Conservation (phyloP, 1,284 basidiomycete genomes). For the Ganoderma boninense region DNA sequence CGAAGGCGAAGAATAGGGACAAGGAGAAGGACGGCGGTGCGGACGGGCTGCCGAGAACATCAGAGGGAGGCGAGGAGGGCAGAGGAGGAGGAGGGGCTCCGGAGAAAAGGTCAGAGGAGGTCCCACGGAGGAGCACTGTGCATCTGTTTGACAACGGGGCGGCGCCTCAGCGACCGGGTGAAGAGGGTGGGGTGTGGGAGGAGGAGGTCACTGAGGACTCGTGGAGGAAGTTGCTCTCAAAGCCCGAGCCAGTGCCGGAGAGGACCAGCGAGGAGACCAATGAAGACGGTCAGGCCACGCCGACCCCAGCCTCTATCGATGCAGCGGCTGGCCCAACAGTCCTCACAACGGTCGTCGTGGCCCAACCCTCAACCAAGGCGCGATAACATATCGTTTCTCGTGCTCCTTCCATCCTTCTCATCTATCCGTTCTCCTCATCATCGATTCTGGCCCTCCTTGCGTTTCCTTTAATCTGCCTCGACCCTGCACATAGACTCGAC, state of each 20-base stretch:
- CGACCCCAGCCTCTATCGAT: not conserved
- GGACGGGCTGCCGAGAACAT: not conserved
- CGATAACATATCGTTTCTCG: not conserved
- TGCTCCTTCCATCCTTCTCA: not conserved
- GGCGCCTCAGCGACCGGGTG: not conserved
- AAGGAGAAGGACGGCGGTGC: not conserved
- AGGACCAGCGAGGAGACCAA: not conserved
- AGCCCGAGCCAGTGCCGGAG: constrained; percentile 2
- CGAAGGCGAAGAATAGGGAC: not conserved
- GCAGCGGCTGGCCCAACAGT: not conserved
- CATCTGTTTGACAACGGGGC: constrained; percentile 19
- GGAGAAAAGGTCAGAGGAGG: constrained; percentile 4
- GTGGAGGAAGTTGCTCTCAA: constrained; percentile 29
- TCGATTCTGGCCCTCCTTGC: not conserved
- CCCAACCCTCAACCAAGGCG: not conserved
- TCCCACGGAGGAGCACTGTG: not conserved
- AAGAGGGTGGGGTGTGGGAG: constrained; percentile 33
- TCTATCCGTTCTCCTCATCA: not conserved
- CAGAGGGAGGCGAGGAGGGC: not conserved
- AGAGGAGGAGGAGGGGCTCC: not conserved
- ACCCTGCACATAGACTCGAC: not conserved
- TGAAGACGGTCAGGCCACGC: not conserved
- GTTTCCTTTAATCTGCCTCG: not conserved
- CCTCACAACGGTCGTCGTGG: not conserved
- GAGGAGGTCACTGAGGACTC: constrained; percentile 30